phyloP scores from a whole-genome alignment of 2,329 filamentous ascomycete species.

The Trichoderma polysporum region DNA sequence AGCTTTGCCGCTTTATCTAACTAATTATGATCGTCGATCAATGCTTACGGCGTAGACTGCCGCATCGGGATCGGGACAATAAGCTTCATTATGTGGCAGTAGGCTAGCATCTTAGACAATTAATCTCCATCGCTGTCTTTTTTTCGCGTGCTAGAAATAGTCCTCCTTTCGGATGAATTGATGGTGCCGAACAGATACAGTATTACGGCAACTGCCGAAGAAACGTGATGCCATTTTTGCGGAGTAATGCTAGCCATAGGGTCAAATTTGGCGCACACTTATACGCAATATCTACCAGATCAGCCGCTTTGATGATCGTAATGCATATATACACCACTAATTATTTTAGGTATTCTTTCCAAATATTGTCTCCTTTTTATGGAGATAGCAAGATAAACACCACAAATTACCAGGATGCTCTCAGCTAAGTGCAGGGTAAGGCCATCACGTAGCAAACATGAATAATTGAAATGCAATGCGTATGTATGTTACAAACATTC shows the following conservation, averaged over 20 bases:
- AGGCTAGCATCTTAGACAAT: neutral
- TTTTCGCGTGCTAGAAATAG: neutral
- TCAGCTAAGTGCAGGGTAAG: neutral
- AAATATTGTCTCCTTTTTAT: too few species aligned
- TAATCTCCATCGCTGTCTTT: neutral
- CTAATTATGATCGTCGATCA: neutral
- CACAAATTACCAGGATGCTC: too few species aligned
- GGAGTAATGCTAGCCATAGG: neutral
- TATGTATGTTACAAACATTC: neutral
- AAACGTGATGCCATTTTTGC: neutral
- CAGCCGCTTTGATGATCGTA: too few species aligned
- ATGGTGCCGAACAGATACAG: neutral
- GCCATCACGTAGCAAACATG: neutral
- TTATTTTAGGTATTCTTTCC: too few species aligned
- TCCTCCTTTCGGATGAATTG: neutral
- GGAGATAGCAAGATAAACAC: too few species aligned
- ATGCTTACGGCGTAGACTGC: neutral
- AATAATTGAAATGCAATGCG: neutral
- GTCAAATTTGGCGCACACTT: neutral
- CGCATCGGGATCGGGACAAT: neutral
- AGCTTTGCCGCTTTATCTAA: neutral
- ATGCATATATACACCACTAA: too few species aligned
- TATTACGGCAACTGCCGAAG: neutral
- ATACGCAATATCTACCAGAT: neutral
- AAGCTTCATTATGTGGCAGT: neutral